Conservation (phyloP, 495 filamentous ascomycete species). For the Margaritispora aquatica region DNA sequence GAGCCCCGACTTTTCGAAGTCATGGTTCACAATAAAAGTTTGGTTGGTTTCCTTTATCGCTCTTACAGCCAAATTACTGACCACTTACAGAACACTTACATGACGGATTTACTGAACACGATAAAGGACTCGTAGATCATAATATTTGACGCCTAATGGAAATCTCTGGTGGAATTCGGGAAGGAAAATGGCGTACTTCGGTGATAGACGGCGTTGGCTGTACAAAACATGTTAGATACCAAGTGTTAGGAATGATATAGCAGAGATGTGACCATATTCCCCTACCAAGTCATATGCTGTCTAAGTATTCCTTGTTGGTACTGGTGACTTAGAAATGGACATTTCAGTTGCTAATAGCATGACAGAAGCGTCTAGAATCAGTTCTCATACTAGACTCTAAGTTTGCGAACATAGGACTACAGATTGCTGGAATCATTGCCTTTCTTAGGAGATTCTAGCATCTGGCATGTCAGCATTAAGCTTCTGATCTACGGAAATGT, state of each 20-base stretch:
- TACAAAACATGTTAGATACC: background rate
- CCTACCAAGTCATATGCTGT: too few relatives aligned
- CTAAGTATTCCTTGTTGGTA: too few relatives aligned
- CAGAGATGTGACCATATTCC: background rate
- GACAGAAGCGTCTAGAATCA: too few relatives aligned
- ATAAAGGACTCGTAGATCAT: conserved; percentile 10
- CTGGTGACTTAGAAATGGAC: too few relatives aligned
- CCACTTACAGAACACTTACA: conserved; percentile 6
- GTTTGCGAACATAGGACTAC: too few relatives aligned
- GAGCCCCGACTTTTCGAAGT: conserved; percentile 43
- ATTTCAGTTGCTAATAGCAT: too few relatives aligned
- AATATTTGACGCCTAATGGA: background rate
- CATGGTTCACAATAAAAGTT: conserved; percentile 44
- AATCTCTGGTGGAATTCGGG: background rate
- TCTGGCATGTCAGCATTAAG: too few relatives aligned
- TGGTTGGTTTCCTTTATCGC: conserved; percentile 27
- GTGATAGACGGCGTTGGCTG: background rate
- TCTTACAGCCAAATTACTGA: background rate
- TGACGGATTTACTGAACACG: conserved; percentile 15
- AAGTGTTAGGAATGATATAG: background rate
- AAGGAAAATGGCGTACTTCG: background rate
- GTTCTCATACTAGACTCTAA: too few relatives aligned
- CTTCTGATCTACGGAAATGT: too few relatives aligned
- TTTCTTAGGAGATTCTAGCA: too few relatives aligned
- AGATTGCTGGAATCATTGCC: too few relatives aligned